Conservation (phyloP, 2,329 filamentous ascomycete species). For the Microsporum canis region DNA sequence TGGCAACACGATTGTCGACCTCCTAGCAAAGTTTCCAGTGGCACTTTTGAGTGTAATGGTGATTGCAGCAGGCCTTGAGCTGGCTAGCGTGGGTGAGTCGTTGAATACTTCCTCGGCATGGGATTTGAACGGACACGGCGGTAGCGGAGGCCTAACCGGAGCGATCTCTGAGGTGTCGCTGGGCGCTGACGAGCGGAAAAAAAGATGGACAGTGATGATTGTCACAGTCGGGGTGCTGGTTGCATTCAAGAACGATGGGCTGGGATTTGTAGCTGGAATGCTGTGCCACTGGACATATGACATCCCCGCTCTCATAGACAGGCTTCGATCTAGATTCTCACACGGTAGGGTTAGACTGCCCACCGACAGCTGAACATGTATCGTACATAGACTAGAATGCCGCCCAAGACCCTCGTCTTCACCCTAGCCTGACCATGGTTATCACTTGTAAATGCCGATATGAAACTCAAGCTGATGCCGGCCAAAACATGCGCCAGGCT, state of each 20-base stretch:
- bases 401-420: background rate
- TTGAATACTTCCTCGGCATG: conserved; percentile 63
- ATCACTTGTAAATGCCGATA: background rate
- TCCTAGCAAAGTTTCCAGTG: conserved; percentile 63
- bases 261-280: conserved; percentile 76
- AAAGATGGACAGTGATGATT: conserved; percentile 82
- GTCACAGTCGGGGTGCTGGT: conserved; percentile 72
- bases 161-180: conserved; percentile 24
- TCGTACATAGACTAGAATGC: background rate
- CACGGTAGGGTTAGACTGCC: conserved; percentile 22
- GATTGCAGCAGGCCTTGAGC: conserved; percentile 74
- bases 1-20: conserved; percentile 58
- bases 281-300: conserved; percentile 61
- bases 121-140: conserved; percentile 34
- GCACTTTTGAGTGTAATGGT: conserved; percentile 59
- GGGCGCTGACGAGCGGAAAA: conserved; percentile 56
- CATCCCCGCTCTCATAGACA: conserved; percentile 24
- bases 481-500: background rate
- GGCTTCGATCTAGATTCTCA: conserved; percentile 18
- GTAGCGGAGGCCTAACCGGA: background rate
- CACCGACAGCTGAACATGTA: background rate
- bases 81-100: conserved; percentile 73
- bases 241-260: conserved; percentile 79
- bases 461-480: background rate
- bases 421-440: background rate